These are phyloP conservation scores for Rutidosis leptorrhynchoides DNA, from an alignment of 129 eudicot species.

Conservation along the genomic window DNA sequence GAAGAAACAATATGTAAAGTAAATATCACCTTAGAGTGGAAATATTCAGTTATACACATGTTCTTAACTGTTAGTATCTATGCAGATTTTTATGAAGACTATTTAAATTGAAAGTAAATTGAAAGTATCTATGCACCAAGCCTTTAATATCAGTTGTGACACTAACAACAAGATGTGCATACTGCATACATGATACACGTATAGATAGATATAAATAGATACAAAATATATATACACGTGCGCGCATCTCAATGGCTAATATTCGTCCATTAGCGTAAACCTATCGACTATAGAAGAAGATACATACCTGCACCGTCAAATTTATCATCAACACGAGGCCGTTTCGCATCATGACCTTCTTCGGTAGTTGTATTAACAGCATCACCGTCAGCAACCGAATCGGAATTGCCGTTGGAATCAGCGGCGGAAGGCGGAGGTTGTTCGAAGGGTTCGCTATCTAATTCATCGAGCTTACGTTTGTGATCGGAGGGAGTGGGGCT, in stretches of 20 bases:
- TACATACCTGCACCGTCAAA: slow-evolving; percentile 26
- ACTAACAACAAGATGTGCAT: not conserved
- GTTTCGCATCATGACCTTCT: slow-evolving; percentile 60
- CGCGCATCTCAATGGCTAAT: no score
- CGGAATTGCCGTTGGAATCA: slow-evolving; percentile 28
- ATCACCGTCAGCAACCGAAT: not conserved
- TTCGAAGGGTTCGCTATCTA: slow-evolving; percentile 55
- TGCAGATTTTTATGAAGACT: not conserved
- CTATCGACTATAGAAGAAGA: not conserved
- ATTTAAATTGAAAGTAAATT: no score
- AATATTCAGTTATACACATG: no score
- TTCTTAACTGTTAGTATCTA: not conserved
- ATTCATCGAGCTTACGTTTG: slow-evolving; percentile 73
- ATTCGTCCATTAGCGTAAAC: no score
- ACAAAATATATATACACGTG: no score
- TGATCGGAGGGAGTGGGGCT: slow-evolving; percentile 52
- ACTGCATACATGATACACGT: no score
- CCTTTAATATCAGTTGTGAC: no score
- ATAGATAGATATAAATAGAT: not conserved
- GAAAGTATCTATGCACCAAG: no score
- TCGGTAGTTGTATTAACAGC: not conserved
- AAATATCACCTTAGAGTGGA: not conserved
- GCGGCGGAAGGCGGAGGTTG: slow-evolving; percentile 30
- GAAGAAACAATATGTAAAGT: not conserved
- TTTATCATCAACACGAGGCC: slow-evolving; percentile 62